phyloP scores from a whole-genome alignment of 768 basidiomycete species.

The Pisolithus sp. region DNA sequence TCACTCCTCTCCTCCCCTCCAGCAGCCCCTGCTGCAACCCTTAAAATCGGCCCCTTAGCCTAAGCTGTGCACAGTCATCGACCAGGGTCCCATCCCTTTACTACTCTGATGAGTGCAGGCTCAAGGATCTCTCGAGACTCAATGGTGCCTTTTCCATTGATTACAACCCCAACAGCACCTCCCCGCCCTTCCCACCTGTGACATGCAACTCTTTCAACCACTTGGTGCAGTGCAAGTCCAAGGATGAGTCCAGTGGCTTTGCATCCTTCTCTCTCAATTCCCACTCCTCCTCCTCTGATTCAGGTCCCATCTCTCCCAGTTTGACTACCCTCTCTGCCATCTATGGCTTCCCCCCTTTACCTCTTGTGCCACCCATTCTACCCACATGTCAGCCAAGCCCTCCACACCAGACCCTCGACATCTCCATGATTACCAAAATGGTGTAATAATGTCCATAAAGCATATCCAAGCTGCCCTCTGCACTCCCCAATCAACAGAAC shows the following conservation, averaged over 20 bases:
- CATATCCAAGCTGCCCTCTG: slow-evolving; percentile 46
- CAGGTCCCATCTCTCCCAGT: slow-evolving; percentile 16
- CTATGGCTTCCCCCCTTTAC: slow-evolving; percentile 46
- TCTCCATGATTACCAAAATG: slow-evolving; percentile 44
- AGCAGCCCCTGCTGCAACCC: slow-evolving; percentile 13
- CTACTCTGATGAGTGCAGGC: slow-evolving; percentile 73
- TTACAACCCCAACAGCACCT: slow-evolving; percentile 41
- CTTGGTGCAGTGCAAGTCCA: slow-evolving; percentile 24
- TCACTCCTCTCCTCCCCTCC: slow-evolving; percentile 10
- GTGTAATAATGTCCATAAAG: slow-evolving; percentile 65
- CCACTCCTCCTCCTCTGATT: slow-evolving; percentile 20
- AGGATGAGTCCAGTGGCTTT: slow-evolving; percentile 35
- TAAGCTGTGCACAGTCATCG: slow-evolving; percentile 64
- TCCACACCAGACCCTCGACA: slow-evolving; percentile 22
- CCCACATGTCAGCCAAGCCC: slow-evolving; percentile 12
- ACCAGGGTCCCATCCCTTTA: slow-evolving; percentile 80
- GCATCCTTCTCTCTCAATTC: slow-evolving; percentile 33
- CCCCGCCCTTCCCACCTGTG: slow-evolving; percentile 35
- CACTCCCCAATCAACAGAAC: slow-evolving; percentile 34
- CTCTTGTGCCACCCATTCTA: slow-evolving; percentile 43
- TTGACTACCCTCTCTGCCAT: slow-evolving; percentile 35
- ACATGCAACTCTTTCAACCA: slow-evolving; percentile 33
- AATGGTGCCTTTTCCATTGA: slow-evolving; percentile 38
- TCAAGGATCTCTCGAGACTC: slow-evolving; percentile 46
- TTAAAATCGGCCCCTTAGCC: slow-evolving; percentile 27